Conservation (phyloP, 1,139 yeast species). For the Yueomyces sp. region DNA sequence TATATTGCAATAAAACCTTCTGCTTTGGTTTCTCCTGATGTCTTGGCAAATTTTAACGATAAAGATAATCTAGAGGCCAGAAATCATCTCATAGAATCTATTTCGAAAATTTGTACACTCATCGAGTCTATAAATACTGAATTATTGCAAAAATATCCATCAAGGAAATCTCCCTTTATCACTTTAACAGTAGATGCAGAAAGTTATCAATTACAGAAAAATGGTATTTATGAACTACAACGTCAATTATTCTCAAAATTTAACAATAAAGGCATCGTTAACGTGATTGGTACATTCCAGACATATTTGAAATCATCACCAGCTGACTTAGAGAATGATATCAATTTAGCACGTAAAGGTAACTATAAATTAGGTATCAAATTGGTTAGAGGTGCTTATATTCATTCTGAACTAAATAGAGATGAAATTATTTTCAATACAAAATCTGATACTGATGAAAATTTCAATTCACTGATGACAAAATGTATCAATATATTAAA, state of each 20-base stretch:
- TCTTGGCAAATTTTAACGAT: slow-evolving; percentile 48
- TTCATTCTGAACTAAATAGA: slow-evolving; percentile 66
- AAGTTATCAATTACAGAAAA: slow-evolving; percentile 67
- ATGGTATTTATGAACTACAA: slow-evolving; percentile 82
- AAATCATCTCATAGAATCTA: slow-evolving; percentile 50
- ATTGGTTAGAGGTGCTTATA: slow-evolving; percentile 94
- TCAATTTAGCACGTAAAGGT: slow-evolving; percentile 46
- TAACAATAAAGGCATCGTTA: slow-evolving; percentile 45
- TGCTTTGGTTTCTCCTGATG: slow-evolving; percentile 72
- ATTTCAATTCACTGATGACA: slow-evolving; percentile 62
- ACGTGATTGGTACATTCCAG: slow-evolving; percentile 87
- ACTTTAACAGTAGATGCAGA: slow-evolving; percentile 91
- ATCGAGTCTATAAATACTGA: slow-evolving; percentile 44
- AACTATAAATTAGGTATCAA: slow-evolving; percentile 75
- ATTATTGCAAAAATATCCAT: slow-evolving; percentile 43
- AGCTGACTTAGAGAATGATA: slow-evolving; percentile 49
- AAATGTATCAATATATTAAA: slow-evolving; percentile 52
- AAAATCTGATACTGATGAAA: slow-evolving; percentile 30
- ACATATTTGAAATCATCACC: slow-evolving; percentile 74
- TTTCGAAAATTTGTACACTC: slow-evolving; percentile 42
- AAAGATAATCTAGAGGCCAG: slow-evolving; percentile 44
- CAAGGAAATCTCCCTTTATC: slow-evolving; percentile 66
- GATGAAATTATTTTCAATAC: slow-evolving; percentile 55
- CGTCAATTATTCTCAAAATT: slow-evolving; percentile 65
- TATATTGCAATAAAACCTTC: slow-evolving; percentile 91